Percentiles rank a stretch among this genome's conserved stretches.
Conservation (phyloP, 2,329 filamentous ascomycete species). For the Diaporthe citriasiana region DNA sequence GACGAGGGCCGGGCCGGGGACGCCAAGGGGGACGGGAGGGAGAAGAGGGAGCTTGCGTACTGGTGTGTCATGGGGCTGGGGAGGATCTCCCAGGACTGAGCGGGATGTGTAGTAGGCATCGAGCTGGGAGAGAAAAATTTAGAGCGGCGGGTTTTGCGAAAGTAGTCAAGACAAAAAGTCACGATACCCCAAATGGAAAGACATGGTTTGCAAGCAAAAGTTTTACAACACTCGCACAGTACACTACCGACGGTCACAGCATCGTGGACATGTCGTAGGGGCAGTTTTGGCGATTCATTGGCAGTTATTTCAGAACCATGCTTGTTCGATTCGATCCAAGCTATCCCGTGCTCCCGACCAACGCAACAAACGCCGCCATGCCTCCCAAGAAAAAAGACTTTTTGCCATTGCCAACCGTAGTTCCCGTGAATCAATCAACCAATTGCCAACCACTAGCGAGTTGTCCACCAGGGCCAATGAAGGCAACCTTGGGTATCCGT, state of each 20-base stretch:
- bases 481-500: slow-evolving; percentile 36
- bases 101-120: slow-evolving; percentile 41
- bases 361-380: slow-evolving; percentile 40
- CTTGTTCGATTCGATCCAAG: slow-evolving; percentile 43
- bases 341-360: slow-evolving; percentile 37
- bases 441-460: slow-evolving; percentile 20
- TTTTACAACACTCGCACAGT: neutral
- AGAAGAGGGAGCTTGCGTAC: slow-evolving; percentile 91
- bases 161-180: slow-evolving; percentile 39
- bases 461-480: slow-evolving; percentile 32
- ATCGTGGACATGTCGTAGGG: neutral
- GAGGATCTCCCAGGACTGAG: slow-evolving; percentile 72
- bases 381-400: slow-evolving; percentile 29
- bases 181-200: slow-evolving; percentile 57
- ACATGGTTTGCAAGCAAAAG: neutral
- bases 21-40: slow-evolving; percentile 69
- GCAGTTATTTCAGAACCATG: slow-evolving; percentile 38
- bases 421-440: slow-evolving; percentile 41
- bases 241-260: neutral
- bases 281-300: slow-evolving; percentile 41
- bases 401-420: slow-evolving; percentile 40
- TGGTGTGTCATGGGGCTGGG: slow-evolving; percentile 95
- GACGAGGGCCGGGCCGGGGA: slow-evolving; percentile 69
- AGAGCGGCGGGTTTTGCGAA: neutral
- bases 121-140: no score